phyloP scores from a whole-genome alignment of 441 rosid species.

The Melastoma candidum region DNA sequence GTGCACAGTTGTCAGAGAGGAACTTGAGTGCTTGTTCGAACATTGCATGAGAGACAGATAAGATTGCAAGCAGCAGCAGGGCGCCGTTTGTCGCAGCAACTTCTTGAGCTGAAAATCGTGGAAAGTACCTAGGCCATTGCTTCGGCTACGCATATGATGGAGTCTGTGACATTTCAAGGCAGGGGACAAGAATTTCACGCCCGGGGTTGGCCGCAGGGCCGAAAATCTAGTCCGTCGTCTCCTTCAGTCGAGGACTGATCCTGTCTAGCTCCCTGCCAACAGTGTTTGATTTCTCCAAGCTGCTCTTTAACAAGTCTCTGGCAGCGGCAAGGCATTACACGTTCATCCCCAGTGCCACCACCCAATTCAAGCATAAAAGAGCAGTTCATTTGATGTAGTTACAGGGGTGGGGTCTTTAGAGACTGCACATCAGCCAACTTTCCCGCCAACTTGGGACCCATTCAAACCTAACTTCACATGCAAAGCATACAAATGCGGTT shows the following conservation, averaged over 20 bases:
- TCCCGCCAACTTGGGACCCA: slow-evolving; percentile 31
- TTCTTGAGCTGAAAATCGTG: slow-evolving; percentile 44
- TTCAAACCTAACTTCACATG: slow-evolving; percentile 65
- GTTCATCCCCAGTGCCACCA: slow-evolving; percentile 6
- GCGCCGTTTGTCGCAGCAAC: slow-evolving; percentile 20
- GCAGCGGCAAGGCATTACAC: slow-evolving; percentile 33
- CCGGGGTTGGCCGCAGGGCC: slow-evolving; percentile 1
- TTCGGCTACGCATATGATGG: slow-evolving; percentile 42
- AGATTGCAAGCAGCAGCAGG: slow-evolving; percentile 22
- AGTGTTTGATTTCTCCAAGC: slow-evolving; percentile 51
- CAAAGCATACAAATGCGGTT: slow-evolving; percentile 25
- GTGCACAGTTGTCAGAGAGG: slow-evolving; percentile 49
- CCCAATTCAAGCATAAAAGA: neutral
- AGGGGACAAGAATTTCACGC: slow-evolving; percentile 24
- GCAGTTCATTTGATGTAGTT: slow-evolving; percentile 1
- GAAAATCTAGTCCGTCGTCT: slow-evolving; percentile 27
- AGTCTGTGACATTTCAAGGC: slow-evolving; percentile 38
- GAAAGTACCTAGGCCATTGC: slow-evolving; percentile 43
- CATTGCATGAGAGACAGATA: slow-evolving; percentile 38
- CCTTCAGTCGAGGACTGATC: slow-evolving; percentile 33
- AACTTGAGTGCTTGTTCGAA: slow-evolving; percentile 51
- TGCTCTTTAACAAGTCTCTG: slow-evolving; percentile 33
- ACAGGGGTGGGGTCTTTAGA: no score
- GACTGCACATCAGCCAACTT: slow-evolving; percentile 22
- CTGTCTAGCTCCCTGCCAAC: slow-evolving; percentile 28